Percentiles rank a stretch among this genome's conserved stretches.
Evolutionary conservation across 78 protist genomes (phyloP).

Genomic region (Dictyostelium discoideum): DNA sequence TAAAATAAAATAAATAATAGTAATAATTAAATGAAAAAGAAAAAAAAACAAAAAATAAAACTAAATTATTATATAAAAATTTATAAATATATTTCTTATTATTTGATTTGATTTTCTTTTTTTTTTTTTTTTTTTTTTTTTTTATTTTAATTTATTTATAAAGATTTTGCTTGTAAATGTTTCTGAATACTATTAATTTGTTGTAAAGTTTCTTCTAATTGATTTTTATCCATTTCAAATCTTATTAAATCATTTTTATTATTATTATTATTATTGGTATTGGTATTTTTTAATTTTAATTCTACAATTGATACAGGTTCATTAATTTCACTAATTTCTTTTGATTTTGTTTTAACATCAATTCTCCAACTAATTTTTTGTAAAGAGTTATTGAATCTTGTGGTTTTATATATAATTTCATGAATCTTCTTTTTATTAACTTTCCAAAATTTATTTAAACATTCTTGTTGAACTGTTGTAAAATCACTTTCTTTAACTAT

Average conservation of each 20-base stretch:
- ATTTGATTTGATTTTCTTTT: too few relatives aligned
- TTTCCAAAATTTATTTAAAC: slow-evolving; percentile 73
- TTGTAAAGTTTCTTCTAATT: slow-evolving; percentile 62
- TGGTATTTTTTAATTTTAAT: slow-evolving; percentile 11
- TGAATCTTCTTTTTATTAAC: slow-evolving; percentile 71
- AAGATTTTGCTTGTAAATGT: slow-evolving; percentile 43
- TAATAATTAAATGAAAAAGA: neutral
- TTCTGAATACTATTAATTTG: slow-evolving; percentile 74
- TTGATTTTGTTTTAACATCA: slow-evolving; percentile 73
- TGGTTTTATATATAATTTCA: slow-evolving; percentile 41
- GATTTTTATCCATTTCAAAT: slow-evolving; percentile 78
- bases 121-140: neutral
- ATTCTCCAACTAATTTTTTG: slow-evolving; percentile 71
- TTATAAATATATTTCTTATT: too few relatives aligned
- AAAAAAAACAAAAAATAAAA: neutral
- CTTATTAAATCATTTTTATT: slow-evolving; percentile 22
- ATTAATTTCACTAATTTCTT: slow-evolving; percentile 56
- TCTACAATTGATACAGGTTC: slow-evolving; percentile 73
- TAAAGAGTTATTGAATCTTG: slow-evolving; percentile 60
- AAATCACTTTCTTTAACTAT: slow-evolving; percentile 41
- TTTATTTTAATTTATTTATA: neutral
- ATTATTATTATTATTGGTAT: neutral
- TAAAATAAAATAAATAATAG: neutral
- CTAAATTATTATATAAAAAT: neutral
- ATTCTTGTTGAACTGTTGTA: slow-evolving; percentile 42